Base-by-base conservation (phyloP, 129 eudicot species). In the Tagetes patula region DNA sequence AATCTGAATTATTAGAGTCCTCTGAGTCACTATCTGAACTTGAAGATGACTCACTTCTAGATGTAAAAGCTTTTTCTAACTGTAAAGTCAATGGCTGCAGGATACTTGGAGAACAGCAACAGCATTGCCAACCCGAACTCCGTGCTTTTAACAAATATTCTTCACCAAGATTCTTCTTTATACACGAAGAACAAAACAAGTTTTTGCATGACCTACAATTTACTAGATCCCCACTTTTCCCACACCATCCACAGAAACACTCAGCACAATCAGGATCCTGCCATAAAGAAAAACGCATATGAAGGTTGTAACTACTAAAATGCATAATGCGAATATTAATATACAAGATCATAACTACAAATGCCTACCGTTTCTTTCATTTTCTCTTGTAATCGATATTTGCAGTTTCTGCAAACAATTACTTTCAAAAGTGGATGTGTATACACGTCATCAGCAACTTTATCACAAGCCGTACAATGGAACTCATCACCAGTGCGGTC, bases 231-330 rank as follows among this genome's bases (percentile, higher is more conserved):
- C 67, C 81, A 38, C 63, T 81, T 42, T 70, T 37, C 46, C 92
- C 96, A 70, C 96, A 89, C 96, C 96, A 89, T 67, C 78, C 85
- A 83, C 96, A 89, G 77, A 80, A 89, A 77, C 88, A 78, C 80
- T 82, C 88, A 0, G 81, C 84, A 79, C 88, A 85, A 56, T 85
- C 92, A 42, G 73, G 71, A 80, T 87, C 90, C 96, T 89, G 77
- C 52, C 82, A 82, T 64, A 76, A 1, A 6, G 12, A 65, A 3
- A 41, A 41, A 33, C 12, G 30, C 59, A 14, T 47, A 31, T 3
- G 5, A 68, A 68, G 2, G 3, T 47, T 12, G 0, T 66, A 30
- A 13, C 49, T 34, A 36, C 71, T 10, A 48, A 4, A 74, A 66
- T 20, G 45, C 68, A 48, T 2, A 59, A 61, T 12, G 50, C 49